Base-by-base conservation (phyloP, 345 rosid species). In the Populus simonii region DNA sequence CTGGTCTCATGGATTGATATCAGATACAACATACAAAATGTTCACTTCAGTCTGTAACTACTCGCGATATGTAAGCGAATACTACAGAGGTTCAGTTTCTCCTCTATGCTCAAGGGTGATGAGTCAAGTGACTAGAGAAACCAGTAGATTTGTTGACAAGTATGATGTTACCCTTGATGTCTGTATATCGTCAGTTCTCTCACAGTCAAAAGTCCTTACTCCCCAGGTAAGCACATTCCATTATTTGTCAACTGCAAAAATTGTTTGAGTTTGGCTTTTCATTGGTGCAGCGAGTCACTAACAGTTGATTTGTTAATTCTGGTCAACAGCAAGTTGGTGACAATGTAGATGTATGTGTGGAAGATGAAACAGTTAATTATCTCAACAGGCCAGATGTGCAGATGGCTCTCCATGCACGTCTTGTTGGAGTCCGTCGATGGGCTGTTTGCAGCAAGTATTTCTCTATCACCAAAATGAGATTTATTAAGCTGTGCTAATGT, bases 1-100 rank as follows among this genome's bases (percentile, higher is more conserved):
- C 78, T 96, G 99, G 99, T 96, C 99, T 80, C 99, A 93, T 76
- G 99, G 99, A 68, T 78, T 96, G 79, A 90, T 96, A 80, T 92
- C 99, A 0, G 99, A 96, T 71, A 84, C 97, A 6, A 93, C 99
- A 17, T 92, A 88, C 89, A 90, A 86, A 77, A 83, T 92, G 92
- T 93, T 96, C 89, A 88, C 96, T 77, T 84, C 92, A 71, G 88
- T 84, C 39, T 96, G 99, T 82, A 96, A 96, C 80, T 93, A 93
- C 84, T 93, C 99, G 0, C 85, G 96, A 35, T 96, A 89, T 76
- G 97, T 93, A 33, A 88, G 97, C 25, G 99, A 96, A 86, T 92
- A 91, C 78, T 91, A 93, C 65, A 87, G 93, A 79, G 97, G 90
- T 31, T 82, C 89, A 25, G 86, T 93, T 82, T 93, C 97, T 81